Evolutionary conservation across 2,329 filamentous ascomycete genomes (phyloP).

Genomic region (Alternaria sp.): DNA sequence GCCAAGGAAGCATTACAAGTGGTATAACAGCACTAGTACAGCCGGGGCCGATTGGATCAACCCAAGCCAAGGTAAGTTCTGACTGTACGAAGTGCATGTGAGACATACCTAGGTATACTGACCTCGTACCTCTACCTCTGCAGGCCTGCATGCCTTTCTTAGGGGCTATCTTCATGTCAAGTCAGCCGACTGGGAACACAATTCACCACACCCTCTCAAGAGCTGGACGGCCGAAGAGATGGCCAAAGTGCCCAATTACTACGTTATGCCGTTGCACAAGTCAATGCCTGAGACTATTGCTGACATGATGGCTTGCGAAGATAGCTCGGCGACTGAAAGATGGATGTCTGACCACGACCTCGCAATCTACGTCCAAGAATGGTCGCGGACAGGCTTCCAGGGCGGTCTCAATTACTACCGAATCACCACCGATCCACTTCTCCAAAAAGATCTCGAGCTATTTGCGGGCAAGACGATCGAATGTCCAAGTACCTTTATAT

Average conservation of each 20-base stretch:
- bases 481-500: conserved; percentile 67
- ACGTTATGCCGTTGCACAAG: conserved; percentile 66
- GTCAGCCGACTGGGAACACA: conserved; percentile 65
- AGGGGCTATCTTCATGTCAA: conserved; percentile 74
- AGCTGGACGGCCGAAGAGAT: conserved; percentile 65
- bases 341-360: conserved; percentile 69
- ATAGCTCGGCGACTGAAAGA: conserved; percentile 51
- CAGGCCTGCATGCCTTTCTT: conserved; percentile 66
- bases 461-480: conserved; percentile 68
- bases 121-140: too few species aligned
- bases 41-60: conserved; percentile 58
- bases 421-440: conserved; percentile 60
- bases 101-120: too few species aligned
- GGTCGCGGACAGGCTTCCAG: conserved; percentile 67
- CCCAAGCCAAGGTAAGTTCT: conserved; percentile 58
- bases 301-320: conserved; percentile 61
- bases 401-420: conserved; percentile 73
- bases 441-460: conserved; percentile 60
- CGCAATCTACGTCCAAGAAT: conserved; percentile 66
- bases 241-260: conserved; percentile 69
- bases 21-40: conserved; percentile 63
- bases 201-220: conserved; percentile 60
- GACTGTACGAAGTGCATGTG: too few species aligned
- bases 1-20: conserved; percentile 74
- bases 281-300: conserved; percentile 67